Percentiles rank a stretch among this genome's conserved stretches.
phyloP scores from a whole-genome alignment of 495 filamentous ascomycete species.

The Aeminium ludgeri region DNA sequence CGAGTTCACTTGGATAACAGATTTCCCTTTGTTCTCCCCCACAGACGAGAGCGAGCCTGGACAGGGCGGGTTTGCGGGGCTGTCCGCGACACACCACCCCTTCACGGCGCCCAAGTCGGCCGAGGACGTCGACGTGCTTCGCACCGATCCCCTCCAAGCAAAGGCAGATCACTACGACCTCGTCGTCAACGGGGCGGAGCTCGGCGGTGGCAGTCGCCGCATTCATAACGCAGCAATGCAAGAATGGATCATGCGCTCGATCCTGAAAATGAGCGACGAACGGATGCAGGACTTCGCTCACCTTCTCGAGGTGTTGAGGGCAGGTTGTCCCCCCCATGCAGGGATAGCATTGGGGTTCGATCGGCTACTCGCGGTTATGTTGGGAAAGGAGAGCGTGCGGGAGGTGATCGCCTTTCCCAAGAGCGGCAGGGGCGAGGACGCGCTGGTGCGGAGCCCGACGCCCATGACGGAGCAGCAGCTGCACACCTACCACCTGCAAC shows the following conservation, averaged over 20 bases:
- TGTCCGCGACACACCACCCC: constrained; percentile 85
- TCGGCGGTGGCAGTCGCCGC: constrained; percentile 83
- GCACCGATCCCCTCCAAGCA: constrained; percentile 51
- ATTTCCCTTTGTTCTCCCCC: constrained; percentile 84
- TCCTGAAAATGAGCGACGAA: constrained; percentile 45
- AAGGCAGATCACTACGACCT: constrained; percentile 83
- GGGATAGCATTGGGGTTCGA: constrained; percentile 90
- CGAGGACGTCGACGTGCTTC: constrained; percentile 57
- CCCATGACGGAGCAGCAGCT: constrained; percentile 45
- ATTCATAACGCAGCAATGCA: constrained; percentile 79
- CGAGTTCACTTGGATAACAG: constrained; percentile 63
- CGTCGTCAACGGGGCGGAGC: constrained; percentile 86
- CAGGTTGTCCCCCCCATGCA: constrained; percentile 93
- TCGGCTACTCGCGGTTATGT: constrained; percentile 65
- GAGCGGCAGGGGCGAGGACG: constrained; percentile 68
- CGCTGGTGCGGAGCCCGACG: constrained; percentile 59
- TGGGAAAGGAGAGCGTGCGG: constrained; percentile 53
- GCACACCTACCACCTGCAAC: constrained; percentile 50
- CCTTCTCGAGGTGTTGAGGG: constrained; percentile 60
- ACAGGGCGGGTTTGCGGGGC: constrained; percentile 61
- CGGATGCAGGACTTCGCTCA: constrained; percentile 65
- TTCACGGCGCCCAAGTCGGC: constrained; percentile 73
- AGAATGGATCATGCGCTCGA: constrained; percentile 64
- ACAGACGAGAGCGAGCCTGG: constrained; percentile 52
- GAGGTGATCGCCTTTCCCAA: constrained; percentile 98